Conservation (phyloP, 345 rosid species). For the Eucalyptus dawsonii region DNA sequence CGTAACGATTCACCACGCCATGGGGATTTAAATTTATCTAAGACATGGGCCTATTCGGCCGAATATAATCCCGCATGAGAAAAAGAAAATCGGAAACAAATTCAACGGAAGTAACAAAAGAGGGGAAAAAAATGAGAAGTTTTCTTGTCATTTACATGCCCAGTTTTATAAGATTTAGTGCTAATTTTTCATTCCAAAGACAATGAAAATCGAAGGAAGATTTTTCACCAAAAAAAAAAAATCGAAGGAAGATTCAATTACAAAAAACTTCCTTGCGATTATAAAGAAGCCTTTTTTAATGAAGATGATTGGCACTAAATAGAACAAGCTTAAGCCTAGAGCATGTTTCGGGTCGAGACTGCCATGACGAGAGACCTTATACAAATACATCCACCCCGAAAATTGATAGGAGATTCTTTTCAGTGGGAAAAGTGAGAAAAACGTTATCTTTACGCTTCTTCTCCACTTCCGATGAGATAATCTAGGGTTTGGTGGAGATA, state of each 20-base stretch:
- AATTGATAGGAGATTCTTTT: not conserved
- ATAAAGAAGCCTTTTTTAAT: not conserved
- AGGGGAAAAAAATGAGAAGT: not conserved
- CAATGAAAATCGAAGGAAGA: not conserved
- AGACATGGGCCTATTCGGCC: not conserved
- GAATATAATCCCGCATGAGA: not conserved
- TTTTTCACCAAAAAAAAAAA: too few relatives aligned
- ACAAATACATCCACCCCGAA: not conserved
- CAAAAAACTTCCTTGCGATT: too few relatives aligned
- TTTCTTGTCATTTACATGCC: not conserved
- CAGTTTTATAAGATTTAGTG: not conserved
- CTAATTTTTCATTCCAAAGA: too few relatives aligned
- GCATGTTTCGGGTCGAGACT: not conserved
- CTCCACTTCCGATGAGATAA: not conserved
- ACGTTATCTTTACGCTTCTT: not conserved
- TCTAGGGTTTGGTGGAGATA: not conserved
- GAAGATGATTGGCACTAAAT: not conserved
- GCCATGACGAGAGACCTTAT: not conserved
- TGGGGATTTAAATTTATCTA: too few relatives aligned
- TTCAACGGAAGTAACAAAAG: not conserved
- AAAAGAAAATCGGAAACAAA: not conserved
- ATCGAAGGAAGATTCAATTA: not conserved
- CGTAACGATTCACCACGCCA: too few relatives aligned
- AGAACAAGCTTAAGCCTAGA: not conserved
- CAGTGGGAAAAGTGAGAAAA: not conserved